These are phyloP conservation scores for Wolfiporia cocos DNA, from an alignment of 1,284 basidiomycete species.

Conservation along the genomic window DNA sequence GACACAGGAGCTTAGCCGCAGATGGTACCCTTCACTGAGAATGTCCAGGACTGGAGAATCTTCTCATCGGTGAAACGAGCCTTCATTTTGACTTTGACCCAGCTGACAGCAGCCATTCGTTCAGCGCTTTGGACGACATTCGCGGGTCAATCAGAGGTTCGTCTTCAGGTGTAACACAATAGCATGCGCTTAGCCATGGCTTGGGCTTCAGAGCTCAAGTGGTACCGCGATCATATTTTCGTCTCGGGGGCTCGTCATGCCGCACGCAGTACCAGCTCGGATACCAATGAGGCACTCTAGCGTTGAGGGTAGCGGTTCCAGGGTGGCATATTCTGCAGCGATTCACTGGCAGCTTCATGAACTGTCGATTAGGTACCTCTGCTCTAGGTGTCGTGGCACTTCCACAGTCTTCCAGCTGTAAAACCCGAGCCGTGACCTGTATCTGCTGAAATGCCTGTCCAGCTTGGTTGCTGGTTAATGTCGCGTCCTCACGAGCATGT, in stretches of 20 bases:
- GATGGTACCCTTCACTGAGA: slow-evolving; percentile 55
- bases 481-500: no score
- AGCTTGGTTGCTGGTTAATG: no score
- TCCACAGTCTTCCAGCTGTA: no score
- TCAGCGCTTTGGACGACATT: slow-evolving; percentile 76
- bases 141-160: slow-evolving; percentile 65
- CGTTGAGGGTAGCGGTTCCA: no score
- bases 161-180: background rate
- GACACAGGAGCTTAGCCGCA: slow-evolving; percentile 58
- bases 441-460: no score
- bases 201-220: slow-evolving; percentile 14
- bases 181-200: background rate
- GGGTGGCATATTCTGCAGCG: no score
- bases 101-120: background rate
- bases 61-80: slow-evolving; percentile 31
- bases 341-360: no score
- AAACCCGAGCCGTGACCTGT: no score
- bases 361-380: no score
- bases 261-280: background rate
- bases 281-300: no score
- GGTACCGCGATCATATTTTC: slow-evolving; percentile 21
- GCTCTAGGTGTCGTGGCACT: no score
- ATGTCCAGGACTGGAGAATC: slow-evolving; percentile 21
- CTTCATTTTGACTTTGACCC: slow-evolving; percentile 39
- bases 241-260: slow-evolving; percentile 5